Base-by-base conservation (phyloP, 2,329 filamentous ascomycete genomes). In the Onygena corvina region DNA sequence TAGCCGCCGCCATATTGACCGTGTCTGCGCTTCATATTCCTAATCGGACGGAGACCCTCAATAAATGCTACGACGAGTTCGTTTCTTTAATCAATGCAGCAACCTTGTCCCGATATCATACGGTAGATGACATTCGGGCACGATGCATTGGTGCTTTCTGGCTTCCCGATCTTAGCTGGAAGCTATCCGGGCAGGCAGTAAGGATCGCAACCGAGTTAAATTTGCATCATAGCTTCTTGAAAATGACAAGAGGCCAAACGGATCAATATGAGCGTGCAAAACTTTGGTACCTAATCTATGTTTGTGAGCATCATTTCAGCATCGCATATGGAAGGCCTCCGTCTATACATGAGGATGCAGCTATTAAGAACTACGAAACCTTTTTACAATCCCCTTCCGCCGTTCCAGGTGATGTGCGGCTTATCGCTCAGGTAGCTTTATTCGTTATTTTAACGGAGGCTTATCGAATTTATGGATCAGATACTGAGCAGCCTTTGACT, bases 271-370 rank as follows among this genome's bases (percentile, higher is more conserved):
- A 80, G 50, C 71, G 73, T 30, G 71, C 78, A 3, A 69, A 79
- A 16, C 61, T 81, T 9, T 81, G 78, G 78, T 81, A 80, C 59
- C 59, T 80, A 29, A 62, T 80, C 0, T 83, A 81, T 56, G 76
- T 81, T 1, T 81, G 78, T 57, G 79, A 83, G 56, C 79, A 81
- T 53, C 79, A 83, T 59, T 76, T 81, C 23, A 77, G 76, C 14
- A 80, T 79, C 18, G 64, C 79, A 0, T 80, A 81, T 48, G 76
- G 76, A 1, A 68, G 79, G 2, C 75, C 76, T 1, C 73, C 76
- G 0, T 73, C 79, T 6, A 74, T 80, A 0, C 73, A 75, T 23
- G 77, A 80, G 47, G 76, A 81, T 48, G 62, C 68, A 11, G 72
- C 75, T 0, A 76, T 80, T 33, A 72, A 76, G 46, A 76, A 76